Evolutionary conservation across 176 grass and related monocot species (phyloP), one percentile per base, ranked within the genome.

Genomic region (Miscanthus lutarioriparius): DNA sequence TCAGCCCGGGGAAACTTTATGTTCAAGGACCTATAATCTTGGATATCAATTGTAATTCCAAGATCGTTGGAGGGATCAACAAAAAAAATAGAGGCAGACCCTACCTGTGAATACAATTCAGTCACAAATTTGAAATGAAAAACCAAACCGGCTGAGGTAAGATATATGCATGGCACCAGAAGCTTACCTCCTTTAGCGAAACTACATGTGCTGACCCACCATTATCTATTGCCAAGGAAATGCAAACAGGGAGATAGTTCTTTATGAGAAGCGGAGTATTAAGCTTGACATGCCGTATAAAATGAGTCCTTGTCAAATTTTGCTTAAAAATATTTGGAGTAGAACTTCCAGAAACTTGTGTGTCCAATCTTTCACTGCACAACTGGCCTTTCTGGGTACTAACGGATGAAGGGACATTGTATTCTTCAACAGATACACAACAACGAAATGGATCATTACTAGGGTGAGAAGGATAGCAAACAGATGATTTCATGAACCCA

Each of bases 381-480:
- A 74, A 81, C 35, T 86, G 79, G 63, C 65, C 27, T 85, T 87
- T 92, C 80, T 70, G 68, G 43, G 64, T 45, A 85, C 54, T 88
- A 49, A 72, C 80, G 32, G 83, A 91, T 83, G 80, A 80, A 86
- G 81, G 85, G 64, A 91, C 72, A 76, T 86, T 84, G 82, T 95
- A 93, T 74, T 98, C 92, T 78, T 95, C 88, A 90, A 95, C 87
- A 77, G 92, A 98, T 82, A 98, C 84, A 75, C 96, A 98, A 56
- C 93, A 98, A 23, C 96, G 96, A 80, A 98, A 95, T 80, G 96
- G 93, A 85, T 98, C 89, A 30, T 90, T 95, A 89, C 82, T 93
- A 70, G 96, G 91, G 87, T 95, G 91, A 84, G 87, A 90, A 76
- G 96, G 96, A 86, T 98, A 98, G 79, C 96, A 98, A 62, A 98